phyloP scores from a whole-genome alignment of 768 basidiomycete genomes.

The Tricholoma sp. region DNA sequence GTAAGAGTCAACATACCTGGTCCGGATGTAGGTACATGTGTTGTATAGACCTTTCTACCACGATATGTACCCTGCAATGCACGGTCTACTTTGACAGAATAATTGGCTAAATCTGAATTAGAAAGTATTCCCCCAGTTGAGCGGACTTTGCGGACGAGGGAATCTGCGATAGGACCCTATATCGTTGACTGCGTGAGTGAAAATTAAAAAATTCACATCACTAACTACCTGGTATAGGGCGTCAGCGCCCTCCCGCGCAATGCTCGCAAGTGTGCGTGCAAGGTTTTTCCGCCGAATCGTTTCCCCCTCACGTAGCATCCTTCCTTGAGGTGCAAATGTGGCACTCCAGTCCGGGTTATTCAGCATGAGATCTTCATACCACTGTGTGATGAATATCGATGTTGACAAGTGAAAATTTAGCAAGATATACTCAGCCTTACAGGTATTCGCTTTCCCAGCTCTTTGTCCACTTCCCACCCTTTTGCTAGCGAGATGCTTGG shows the following conservation, averaged over 20 bases:
- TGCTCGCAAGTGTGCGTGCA: conserved; percentile 66
- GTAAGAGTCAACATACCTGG: conserved; percentile 37
- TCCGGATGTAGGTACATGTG: conserved; percentile 82
- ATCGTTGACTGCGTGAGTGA: conserved; percentile 9
- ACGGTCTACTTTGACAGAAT: conserved; percentile 59
- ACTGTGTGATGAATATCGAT: conserved; percentile 22
- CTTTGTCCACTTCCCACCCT: conserved; percentile 76
- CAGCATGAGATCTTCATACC: conserved; percentile 53
- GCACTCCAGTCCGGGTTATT: conserved; percentile 67
- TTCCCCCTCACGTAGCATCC: conserved; percentile 70
- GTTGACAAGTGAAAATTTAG: not conserved
- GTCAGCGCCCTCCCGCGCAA: conserved; percentile 72
- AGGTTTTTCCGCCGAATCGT: conserved; percentile 67
- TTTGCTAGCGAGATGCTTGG: conserved; percentile 72
- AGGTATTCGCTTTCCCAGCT: conserved; percentile 69
- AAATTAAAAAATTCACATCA: conserved; percentile 7
- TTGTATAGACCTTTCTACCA: conserved; percentile 77
- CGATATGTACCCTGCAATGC: conserved; percentile 79
- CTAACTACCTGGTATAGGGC: conserved; percentile 73
- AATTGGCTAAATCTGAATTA: conserved; percentile 66
- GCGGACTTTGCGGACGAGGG: conserved; percentile 66
- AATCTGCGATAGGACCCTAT: conserved; percentile 78
- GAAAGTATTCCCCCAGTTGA: conserved; percentile 78
- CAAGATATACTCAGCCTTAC: conserved; percentile 31
- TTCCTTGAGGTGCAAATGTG: conserved; percentile 80